Conservation (phyloP, 345 rosid species). For the Euphorbia tirucalli region DNA sequence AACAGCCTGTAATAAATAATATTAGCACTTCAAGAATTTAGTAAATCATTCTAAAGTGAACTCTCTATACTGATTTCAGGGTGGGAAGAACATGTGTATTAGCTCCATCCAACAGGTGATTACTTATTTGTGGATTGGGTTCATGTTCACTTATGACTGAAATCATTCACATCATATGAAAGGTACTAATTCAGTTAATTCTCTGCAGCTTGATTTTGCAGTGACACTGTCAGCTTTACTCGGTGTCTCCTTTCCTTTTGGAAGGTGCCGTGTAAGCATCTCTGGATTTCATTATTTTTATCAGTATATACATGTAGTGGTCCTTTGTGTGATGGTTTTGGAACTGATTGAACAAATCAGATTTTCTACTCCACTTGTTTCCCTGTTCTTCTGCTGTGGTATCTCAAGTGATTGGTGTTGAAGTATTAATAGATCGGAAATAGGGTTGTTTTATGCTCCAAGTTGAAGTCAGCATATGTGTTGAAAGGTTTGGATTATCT, state of each 20-base stretch:
- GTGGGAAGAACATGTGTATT: conserved; percentile 47
- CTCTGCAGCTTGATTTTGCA: conserved; percentile 88
- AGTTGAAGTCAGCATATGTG: not conserved
- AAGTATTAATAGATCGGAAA: not conserved
- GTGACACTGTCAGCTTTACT: conserved; percentile 83
- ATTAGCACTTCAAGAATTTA: not conserved
- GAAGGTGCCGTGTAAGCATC: conserved; percentile 95
- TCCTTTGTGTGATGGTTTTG: not conserved
- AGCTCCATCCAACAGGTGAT: conserved; percentile 81
- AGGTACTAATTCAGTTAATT: conserved; percentile 21
- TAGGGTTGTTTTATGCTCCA: not conserved
- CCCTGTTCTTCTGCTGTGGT: not conserved
- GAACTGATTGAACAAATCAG: not conserved
- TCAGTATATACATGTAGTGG: not conserved
- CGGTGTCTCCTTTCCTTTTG: conserved; percentile 90
- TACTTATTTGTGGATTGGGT: not conserved
- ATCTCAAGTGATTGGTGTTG: not conserved
- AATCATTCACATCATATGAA: conserved; percentile 1
- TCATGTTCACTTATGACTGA: conserved; percentile 11
- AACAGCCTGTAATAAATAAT: not conserved
- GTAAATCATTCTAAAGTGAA: not conserved
- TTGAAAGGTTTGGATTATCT: not conserved
- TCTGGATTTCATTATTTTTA: conserved; percentile 19
- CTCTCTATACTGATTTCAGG: conserved; percentile 43
- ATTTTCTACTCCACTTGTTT: not conserved